These are phyloP conservation scores for Sarocladiaceae sp. DNA, from an alignment of 2,329 filamentous ascomycete genomes.

Conservation along the genomic window DNA sequence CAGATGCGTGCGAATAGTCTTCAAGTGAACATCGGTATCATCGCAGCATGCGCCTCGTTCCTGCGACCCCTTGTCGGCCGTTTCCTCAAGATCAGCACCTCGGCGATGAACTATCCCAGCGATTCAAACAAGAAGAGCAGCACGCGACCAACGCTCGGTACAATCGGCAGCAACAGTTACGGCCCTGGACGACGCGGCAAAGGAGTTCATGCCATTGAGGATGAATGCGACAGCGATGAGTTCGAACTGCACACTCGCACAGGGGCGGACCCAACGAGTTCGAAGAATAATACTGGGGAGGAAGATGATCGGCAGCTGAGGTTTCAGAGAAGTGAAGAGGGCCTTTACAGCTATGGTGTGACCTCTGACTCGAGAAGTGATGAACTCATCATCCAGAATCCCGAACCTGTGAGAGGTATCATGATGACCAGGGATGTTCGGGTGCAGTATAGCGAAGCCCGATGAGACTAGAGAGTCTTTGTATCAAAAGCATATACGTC, in stretches of 20 bases:
- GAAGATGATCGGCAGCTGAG: not conserved
- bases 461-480: no score
- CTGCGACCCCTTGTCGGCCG: conserved; percentile 20
- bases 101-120: conserved; percentile 10
- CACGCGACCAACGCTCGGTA: conserved; percentile 1
- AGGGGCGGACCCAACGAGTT: not conserved
- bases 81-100: conserved; percentile 16
- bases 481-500: no score
- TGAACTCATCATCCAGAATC: conserved; percentile 5
- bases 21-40: conserved; percentile 21
- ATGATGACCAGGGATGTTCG: not conserved
- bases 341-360: not conserved
- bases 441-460: no score
- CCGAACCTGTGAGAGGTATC: not conserved
- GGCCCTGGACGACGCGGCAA: not conserved
- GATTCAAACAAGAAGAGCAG: conserved; percentile 9
- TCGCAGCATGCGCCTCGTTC: conserved; percentile 20
- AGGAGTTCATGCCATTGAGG: not conserved
- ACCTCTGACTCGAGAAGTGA: conserved; percentile 3
- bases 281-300: not conserved
- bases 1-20: conserved; percentile 14
- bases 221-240: conserved; percentile 7
- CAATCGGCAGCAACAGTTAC: conserved; percentile 4
- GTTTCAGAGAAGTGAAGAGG: not conserved
- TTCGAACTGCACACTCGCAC: conserved; percentile 11